These are phyloP conservation scores for Effrenium voratum DNA, from an alignment of 73 alveolate genomes.

Conservation along the genomic window DNA sequence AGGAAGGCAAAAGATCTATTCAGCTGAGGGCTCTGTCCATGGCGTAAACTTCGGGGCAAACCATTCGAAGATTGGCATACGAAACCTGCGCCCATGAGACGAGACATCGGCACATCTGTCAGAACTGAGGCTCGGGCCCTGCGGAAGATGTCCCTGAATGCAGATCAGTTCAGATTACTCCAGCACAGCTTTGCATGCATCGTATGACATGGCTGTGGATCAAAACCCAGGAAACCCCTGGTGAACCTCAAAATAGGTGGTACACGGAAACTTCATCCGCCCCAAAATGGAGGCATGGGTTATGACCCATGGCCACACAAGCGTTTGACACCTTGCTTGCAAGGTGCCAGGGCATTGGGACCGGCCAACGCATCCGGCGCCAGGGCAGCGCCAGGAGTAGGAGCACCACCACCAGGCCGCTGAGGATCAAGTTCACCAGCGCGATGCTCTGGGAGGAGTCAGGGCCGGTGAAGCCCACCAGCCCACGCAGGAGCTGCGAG, in stretches of 20 bases:
- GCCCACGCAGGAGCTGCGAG: too few relatives aligned
- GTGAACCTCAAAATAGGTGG: too few relatives aligned
- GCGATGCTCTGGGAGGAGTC: constrained; percentile 74
- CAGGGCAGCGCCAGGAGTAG: constrained; percentile 58
- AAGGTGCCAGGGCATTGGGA: constrained; percentile 87
- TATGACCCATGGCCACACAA: too few relatives aligned
- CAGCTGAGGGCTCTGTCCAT: constrained; percentile 8
- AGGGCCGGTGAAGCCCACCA: neutral
- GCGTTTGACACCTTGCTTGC: neutral
- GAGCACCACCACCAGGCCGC: constrained; percentile 32
- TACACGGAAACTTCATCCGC: too few relatives aligned
- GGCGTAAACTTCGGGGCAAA: constrained; percentile 35
- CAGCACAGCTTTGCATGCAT: too few relatives aligned
- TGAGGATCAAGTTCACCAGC: constrained; percentile 67
- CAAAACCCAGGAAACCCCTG: too few relatives aligned
- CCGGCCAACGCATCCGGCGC: constrained; percentile 89
- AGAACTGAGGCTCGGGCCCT: neutral
- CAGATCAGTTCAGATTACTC: too few relatives aligned
- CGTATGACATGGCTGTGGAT: too few relatives aligned
- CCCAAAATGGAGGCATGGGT: too few relatives aligned
- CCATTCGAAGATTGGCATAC: constrained; percentile 63
- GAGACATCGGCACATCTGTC: neutral
- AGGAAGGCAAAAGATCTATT: too few relatives aligned
- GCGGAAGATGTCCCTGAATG: constrained; percentile 14
- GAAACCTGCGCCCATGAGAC: neutral